Percentiles rank a stretch among this genome's conserved stretches.
Conservation (phyloP, 805 yeast species). For the Metschnikowia noctiluminum region DNA sequence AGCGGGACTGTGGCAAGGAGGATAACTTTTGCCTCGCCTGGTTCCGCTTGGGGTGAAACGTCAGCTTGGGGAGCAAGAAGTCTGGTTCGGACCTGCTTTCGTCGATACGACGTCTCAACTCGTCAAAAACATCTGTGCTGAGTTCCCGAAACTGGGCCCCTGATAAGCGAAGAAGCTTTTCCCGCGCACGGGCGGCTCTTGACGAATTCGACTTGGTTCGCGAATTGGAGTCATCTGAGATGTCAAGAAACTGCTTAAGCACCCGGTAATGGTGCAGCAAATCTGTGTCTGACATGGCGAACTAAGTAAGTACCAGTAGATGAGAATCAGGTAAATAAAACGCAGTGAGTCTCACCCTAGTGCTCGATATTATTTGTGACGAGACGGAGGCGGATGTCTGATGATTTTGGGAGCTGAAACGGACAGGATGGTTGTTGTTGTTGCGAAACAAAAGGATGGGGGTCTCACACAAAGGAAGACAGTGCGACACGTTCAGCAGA, state of each 20-base stretch:
- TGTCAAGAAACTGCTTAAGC: conserved; percentile 48
- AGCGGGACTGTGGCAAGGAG: conserved; percentile 73
- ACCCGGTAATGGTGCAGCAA: conserved; percentile 47
- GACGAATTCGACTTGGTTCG: conserved; percentile 42
- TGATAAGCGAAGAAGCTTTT: conserved; percentile 77
- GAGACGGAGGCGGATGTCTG: background rate
- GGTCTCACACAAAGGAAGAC: conserved; percentile 4
- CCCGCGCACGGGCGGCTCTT: conserved; percentile 81
- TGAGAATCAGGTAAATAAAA: background rate
- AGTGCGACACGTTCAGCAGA: conserved; percentile 5
- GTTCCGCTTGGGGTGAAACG: conserved; percentile 89
- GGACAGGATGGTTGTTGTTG: background rate
- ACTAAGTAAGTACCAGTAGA: background rate
- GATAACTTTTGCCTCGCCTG: conserved; percentile 93
- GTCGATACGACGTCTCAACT: conserved; percentile 71
- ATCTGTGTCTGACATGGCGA: conserved; percentile 21
- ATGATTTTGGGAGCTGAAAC: background rate
- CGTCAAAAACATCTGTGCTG: conserved; percentile 93
- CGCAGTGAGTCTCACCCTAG: background rate
- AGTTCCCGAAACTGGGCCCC: conserved; percentile 82
- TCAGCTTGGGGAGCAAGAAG: conserved; percentile 62
- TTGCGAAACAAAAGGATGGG: background rate
- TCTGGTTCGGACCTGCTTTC: conserved; percentile 58
- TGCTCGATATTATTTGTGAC: background rate
- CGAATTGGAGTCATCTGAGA: conserved; percentile 43